Base-by-base conservation (phyloP, 345 rosid species). In the Rhodomyrtus tomentosa region DNA sequence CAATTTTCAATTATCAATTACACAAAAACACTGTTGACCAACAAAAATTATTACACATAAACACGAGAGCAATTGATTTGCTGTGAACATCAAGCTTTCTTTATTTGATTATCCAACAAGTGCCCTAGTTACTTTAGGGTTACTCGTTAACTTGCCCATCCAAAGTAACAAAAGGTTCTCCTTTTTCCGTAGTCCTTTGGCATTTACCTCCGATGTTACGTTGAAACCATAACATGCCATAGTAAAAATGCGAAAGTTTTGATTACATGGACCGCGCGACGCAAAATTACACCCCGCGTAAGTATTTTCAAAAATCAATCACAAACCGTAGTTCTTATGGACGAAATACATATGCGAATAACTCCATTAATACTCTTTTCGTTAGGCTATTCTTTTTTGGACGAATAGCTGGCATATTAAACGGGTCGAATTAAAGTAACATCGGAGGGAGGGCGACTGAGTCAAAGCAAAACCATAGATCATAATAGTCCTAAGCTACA, bases 181-280 rank as follows among this genome's bases (percentile, higher is more conserved):
- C 24, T 10, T 53, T 20, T 20, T 20, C 9, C 1, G 24, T 3
- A 9, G 2, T 8, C 12, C 45, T 18, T 32, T 68, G 18, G 76
- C 45, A 32, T 32, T 18, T 32, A 18, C 5, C 1, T 1, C 10
- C 6, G 0, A 0, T 38, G 10, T 32, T 20, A 68, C 13, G 0
- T 32, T 7, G 2, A 68, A 68, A 68, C 4, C 10, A 40, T 40
- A 40, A 32, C 24, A 32, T 32, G 24, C 10, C 24, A 16, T 18
- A 62, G 7, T 0, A 0, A 32, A 18, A 3, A 2, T 29, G 1
- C 2, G 62, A 5, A 7, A 29, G 22, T 7, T 59, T 59, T 59
- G 3, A 29, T 29, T 29, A 29, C 7, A 2, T 0, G 3, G 8
- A 59, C 0, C 0, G 9, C 11, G 2, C 4, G 0, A 7, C 8